Base-by-base conservation (phyloP, 208 protist species). In the Acanthamoeba pearcei region DNA sequence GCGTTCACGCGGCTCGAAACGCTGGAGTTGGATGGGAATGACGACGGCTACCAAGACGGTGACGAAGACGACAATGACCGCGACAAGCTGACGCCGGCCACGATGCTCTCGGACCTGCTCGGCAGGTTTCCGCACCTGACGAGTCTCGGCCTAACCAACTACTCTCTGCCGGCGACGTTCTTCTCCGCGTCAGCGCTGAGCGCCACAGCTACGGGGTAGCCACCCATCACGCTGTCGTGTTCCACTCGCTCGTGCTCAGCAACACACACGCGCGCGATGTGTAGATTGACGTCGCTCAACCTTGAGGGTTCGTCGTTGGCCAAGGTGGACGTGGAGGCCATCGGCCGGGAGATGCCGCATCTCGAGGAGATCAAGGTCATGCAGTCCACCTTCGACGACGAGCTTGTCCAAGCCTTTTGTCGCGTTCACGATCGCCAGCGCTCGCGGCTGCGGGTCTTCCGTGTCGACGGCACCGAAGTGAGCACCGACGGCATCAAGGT, bases 381-480 rank as follows among this genome's bases (percentile, higher is more conserved):
- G 29, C 70, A 78, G 15, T 27, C 70, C 70, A n/a, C 15, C 13
- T 78, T 35, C 35, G 70, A 78, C 70, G 70, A 78, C 35, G 35
- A 46, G 15, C 70, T 49, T 35, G 70, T 78, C 24, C 24, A 19
- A 42, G 70, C 70, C 0, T 78, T 78, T 22, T 78, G 70, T 17
- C n/a, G 70, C 70, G 35, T 10, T 0, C 70, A 78, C n/a, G 70
- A 78, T 22, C 13, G 5, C 32, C 35, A 9, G n/a, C 70, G 70
- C n/a, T 78, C 70, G 15, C 70, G 35, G 10, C 29, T 78, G 12
- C 70, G 70, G 12, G 35, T 78, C n/a, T 78, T 78, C 19, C 70
- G 70, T 1, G 32, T 78, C 70, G 70, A 78, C 38, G 70, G 70
- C 32, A 49, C 70, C 70, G 70, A 78, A 78, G 70, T 78, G 24